Percentiles rank a stretch among this genome's conserved stretches.
phyloP scores from a whole-genome alignment of 1,284 basidiomycete species.

The Ustilago hordei region DNA sequence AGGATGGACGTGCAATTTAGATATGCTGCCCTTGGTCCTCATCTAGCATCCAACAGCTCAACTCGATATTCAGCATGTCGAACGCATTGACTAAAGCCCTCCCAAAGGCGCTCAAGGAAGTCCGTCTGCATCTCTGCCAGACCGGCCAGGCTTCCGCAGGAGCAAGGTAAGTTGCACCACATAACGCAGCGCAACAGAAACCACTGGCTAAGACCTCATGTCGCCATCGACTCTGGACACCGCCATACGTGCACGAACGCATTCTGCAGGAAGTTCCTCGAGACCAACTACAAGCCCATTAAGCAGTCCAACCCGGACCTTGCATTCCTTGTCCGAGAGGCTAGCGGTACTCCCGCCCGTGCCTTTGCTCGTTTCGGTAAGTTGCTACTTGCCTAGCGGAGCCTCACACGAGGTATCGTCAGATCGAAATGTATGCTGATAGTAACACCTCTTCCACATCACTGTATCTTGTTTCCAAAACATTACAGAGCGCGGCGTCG shows the following conservation, averaged over 20 bases:
- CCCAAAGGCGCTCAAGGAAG: slow-evolving; percentile 66
- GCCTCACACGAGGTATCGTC: too few species aligned
- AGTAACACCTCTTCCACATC: background rate
- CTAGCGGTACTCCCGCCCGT: slow-evolving; percentile 63
- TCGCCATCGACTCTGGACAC: background rate
- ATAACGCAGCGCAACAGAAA: background rate
- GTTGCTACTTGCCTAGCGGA: slow-evolving; percentile 26
- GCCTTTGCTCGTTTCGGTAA: slow-evolving; percentile 67
- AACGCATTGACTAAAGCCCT: slow-evolving; percentile 60
- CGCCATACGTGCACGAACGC: background rate
- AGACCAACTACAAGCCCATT: slow-evolving; percentile 63
- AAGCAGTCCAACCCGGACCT: slow-evolving; percentile 67
- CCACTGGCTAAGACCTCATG: slow-evolving; percentile 8
- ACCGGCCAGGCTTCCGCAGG: slow-evolving; percentile 63
- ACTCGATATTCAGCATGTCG: slow-evolving; percentile 47
- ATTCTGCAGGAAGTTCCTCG: slow-evolving; percentile 61
- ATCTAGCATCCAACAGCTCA: slow-evolving; percentile 17
- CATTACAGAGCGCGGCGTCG: slow-evolving; percentile 62
- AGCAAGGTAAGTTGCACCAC: slow-evolving; percentile 57
- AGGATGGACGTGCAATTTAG: background rate
- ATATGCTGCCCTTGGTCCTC: background rate
- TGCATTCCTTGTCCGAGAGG: slow-evolving; percentile 68
- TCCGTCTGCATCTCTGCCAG: slow-evolving; percentile 68
- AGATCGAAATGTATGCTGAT: background rate
- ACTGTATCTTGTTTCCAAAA: background rate